Evolutionary conservation across 306 rosid species (phyloP), one percentile per base, ranked within the genome.

Genomic region (Datisca glomerata): DNA sequence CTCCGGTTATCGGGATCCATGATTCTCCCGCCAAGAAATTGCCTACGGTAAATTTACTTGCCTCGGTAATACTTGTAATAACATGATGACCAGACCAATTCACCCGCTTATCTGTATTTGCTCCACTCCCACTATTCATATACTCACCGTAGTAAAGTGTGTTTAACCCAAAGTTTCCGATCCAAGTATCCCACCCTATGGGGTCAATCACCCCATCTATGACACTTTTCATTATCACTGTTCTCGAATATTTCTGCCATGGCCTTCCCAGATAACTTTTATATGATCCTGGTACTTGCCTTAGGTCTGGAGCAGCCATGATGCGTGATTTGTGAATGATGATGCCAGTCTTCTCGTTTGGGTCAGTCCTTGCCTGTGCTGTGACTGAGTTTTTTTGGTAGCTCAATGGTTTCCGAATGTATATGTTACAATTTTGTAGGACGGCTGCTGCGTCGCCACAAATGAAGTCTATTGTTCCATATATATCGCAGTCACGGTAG

Each of bases 391-490:
- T 82, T 24, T 27, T 14, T 48, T 82, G 93, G 53, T 67, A 37
- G 19, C 49, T 6, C 74, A 69, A 41, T 0, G 87, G 82, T 35
- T 47, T 82, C 4, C 81, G 63, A 1, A 51, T 72, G 38, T 43
- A 63, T 57, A 87, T 71, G 63, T 76, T 72, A 55, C 85, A 79
- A 53, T 65, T 76, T 29, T 87, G 96, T 37, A 87, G 39, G 10
- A 87, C 58, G 0, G 45, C 52, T 0, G 16, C 61, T 0, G 80
- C 81, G 53, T 82, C 72, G 2, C 94, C 93, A 20, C 59, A 82
- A 15, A 87, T 74, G 76, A 87, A 74, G 58, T 87, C 94, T 0
- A 79, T 2, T 13, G 96, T 82, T 45, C 96, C 96, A 38, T 76
- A 65, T 9, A 82, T 50, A 42, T 74, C 43, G 7, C 96, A 87